A percentile compares a stretch with the other conserved stretches of the same genome.
These are phyloP conservation scores for Mycena albidolilacea DNA, from an alignment of 768 basidiomycete genomes.

Conservation along the genomic window DNA sequence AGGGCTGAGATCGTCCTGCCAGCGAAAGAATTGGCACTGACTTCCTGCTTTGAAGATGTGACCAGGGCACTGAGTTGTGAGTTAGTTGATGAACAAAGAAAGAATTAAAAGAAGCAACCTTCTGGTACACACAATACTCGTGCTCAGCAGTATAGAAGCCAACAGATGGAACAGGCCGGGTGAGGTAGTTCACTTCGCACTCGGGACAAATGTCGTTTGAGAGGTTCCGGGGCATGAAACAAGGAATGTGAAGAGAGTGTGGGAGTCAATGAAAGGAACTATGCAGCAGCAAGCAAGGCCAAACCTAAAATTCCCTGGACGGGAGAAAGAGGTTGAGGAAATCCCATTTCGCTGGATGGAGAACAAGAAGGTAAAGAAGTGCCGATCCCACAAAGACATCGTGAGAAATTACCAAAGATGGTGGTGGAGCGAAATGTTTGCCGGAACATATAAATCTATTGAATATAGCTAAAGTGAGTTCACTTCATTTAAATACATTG, in stretches of 20 bases:
- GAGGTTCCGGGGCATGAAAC: background rate
- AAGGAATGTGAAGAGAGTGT: background rate
- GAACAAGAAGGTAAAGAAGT: background rate
- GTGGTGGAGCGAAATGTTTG: background rate
- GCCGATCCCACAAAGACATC: background rate
- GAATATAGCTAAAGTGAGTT: too few species aligned
- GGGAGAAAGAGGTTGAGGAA: background rate
- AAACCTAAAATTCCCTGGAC: background rate
- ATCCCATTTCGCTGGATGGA: conserved; percentile 2
- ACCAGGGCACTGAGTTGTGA: background rate
- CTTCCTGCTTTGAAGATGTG: background rate
- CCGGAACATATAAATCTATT: too few species aligned
- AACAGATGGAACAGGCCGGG: background rate
- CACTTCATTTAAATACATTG: too few species aligned
- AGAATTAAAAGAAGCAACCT: background rate
- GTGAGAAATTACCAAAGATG: background rate
- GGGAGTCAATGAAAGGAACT: background rate
- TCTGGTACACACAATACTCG: background rate
- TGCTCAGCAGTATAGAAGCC: background rate
- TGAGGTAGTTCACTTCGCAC: background rate
- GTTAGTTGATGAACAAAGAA: background rate
- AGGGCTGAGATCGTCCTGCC: conserved; percentile 1
- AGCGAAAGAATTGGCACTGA: background rate
- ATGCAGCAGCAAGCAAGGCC: background rate
- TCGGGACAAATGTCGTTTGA: conserved; percentile 1